Conservation (phyloP, 1,284 basidiomycete genomes). For the Ceratobasidium sp. region DNA sequence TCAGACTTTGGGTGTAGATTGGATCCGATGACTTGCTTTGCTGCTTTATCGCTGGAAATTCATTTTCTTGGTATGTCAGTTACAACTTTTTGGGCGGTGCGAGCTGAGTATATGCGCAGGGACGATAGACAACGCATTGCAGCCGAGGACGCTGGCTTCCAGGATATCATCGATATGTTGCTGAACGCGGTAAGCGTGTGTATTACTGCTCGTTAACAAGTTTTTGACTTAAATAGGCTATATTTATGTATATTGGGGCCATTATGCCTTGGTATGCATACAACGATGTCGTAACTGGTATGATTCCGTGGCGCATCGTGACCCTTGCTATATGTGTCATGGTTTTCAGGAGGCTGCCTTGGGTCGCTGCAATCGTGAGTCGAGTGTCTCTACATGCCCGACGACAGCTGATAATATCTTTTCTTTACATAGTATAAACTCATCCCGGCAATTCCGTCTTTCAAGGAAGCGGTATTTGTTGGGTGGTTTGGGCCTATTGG, state of each 20-base stretch:
- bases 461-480: slow-evolving; percentile 19
- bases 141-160: slow-evolving; percentile 26
- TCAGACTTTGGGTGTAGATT: slow-evolving; percentile 2
- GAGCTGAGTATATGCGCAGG: not conserved
- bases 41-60: slow-evolving; percentile 39
- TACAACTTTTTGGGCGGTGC: not conserved
- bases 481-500: slow-evolving; percentile 38
- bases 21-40: slow-evolving; percentile 34
- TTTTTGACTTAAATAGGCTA: slow-evolving; percentile 1
- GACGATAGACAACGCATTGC: slow-evolving; percentile 32
- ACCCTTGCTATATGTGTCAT: slow-evolving; percentile 25
- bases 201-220: not conserved
- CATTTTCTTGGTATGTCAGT: slow-evolving; percentile 23
- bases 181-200: slow-evolving; percentile 15
- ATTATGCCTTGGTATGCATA: slow-evolving; percentile 38
- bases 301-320: slow-evolving; percentile 21
- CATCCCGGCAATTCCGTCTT: slow-evolving; percentile 21
- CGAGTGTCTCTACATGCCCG: not conserved
- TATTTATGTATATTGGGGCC: slow-evolving; percentile 37
- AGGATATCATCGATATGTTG: slow-evolving; percentile 32
- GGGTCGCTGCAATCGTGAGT: slow-evolving; percentile 25
- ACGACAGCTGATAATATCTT: not conserved
- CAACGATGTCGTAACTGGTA: slow-evolving; percentile 11
- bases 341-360: slow-evolving; percentile 17
- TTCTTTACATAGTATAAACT: slow-evolving; percentile 13